Base-by-base conservation (phyloP, 805 yeast genomes). In the Kodamaea kakaduensis region DNA sequence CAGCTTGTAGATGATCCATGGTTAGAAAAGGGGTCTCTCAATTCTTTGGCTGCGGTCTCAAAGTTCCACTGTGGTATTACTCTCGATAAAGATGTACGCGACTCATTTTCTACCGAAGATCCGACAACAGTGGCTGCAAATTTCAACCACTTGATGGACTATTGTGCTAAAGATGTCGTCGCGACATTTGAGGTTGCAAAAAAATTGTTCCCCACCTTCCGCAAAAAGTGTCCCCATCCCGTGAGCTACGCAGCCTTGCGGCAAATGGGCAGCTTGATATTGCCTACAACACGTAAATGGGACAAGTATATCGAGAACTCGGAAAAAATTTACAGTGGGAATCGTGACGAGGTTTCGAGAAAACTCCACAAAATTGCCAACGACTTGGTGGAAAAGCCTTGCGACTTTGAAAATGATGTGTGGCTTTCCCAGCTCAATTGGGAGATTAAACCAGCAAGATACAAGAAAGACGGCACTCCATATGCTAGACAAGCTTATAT, bases 341-440 rank as follows among this genome's bases (percentile, higher is more conserved):
- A 81, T 38, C 72, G 77, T 34, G 46, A 54, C 7, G 62, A 68
- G 34, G 82, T 90, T 12, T 78, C 78, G 40, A 51, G 58, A 1
- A 81, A 77, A 37, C 66, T 94, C 9, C 63, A 67, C 17, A 61
- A 60, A 8, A 65, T 88, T 17, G 87, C 88, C 0, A 64, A 75
- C 2, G 78, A 77, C 13, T 71, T 83, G 4, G 75, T 79, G 1
- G 50, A 58, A 3, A 54, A 37, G 30, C 47, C 61, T 6, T 22
- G 30, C 7, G 31, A 17, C 16, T 15, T 18, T 4, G 5, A 14
- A 15, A 31, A 31, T 15, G 97, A 90, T 52, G 95, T 95, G 0
- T 94, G 98, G 98, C 64, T 89, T 25, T 67, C 71, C 2, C 98
- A 94, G 56, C 64, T 93, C 38, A 87, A 93, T 56, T 93, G 99